A percentile compares a stretch with the other conserved stretches of the same genome.
These are phyloP conservation scores for Sporothrix brasiliensis DNA, from an alignment of 2,329 filamentous ascomycete genomes.

Conservation along the genomic window DNA sequence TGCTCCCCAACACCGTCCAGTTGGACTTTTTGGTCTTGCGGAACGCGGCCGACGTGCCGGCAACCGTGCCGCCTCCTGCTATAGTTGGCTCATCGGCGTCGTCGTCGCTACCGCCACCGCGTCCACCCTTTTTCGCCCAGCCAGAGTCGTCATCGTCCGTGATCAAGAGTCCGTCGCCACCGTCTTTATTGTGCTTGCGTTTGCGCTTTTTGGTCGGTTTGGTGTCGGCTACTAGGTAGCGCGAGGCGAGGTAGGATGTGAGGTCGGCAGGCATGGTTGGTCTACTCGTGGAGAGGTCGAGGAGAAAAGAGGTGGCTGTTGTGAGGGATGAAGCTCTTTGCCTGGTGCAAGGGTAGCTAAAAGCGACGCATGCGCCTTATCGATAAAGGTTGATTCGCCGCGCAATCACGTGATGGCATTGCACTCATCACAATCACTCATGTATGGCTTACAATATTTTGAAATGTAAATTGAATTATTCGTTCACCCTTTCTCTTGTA, in stretches of 20 bases:
- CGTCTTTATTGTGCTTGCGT: conserved; percentile 53
- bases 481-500: too few species aligned
- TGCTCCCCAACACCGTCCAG: conserved; percentile 72
- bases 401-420: conserved; percentile 17
- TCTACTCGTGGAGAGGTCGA: background rate
- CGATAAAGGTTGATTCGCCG: conserved; percentile 17
- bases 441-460: background rate
- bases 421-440: background rate
- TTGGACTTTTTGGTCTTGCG: conserved; percentile 74
- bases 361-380: conserved; percentile 1
- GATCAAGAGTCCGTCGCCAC: conserved; percentile 58
- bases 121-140: conserved; percentile 48
- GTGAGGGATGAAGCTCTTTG: background rate
- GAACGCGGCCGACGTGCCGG: conserved; percentile 63
- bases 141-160: conserved; percentile 64
- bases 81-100: conserved; percentile 53
- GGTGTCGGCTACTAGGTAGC: conserved; percentile 75
- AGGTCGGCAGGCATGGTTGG: conserved; percentile 62
- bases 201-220: conserved; percentile 66
- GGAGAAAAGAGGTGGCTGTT: background rate
- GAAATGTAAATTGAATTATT: too few species aligned
- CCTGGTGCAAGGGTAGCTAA: background rate
- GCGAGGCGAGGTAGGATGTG: conserved; percentile 84
- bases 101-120: conserved; percentile 49
- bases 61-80: conserved; percentile 51